Evolutionary conservation across 352 stramenopile species (phyloP).

Genomic region (Phytophthora pini): DNA sequence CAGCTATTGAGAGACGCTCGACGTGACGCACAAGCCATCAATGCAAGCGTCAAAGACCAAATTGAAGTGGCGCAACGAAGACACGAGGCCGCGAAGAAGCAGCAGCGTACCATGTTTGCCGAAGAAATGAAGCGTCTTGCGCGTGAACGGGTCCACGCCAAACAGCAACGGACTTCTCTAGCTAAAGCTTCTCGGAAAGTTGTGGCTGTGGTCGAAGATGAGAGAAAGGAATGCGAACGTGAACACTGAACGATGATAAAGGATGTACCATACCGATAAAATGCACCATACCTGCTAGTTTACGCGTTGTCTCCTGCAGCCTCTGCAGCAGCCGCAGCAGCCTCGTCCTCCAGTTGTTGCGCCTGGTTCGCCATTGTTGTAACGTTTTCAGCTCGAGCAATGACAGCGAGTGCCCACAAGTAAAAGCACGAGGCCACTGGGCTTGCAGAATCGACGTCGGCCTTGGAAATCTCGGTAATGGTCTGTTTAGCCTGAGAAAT

Average conservation of each 20-base stretch:
- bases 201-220: slow-evolving; percentile 10
- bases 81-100: slow-evolving; percentile 26
- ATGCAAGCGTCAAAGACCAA: slow-evolving; percentile 14
- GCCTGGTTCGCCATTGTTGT: slow-evolving; percentile 45
- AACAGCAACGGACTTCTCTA: slow-evolving; percentile 22
- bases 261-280: neutral
- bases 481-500: slow-evolving; percentile 49
- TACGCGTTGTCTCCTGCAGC: slow-evolving; percentile 24
- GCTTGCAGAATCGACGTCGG: slow-evolving; percentile 58
- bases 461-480: slow-evolving; percentile 52
- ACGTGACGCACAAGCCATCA: slow-evolving; percentile 28
- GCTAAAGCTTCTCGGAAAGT: slow-evolving; percentile 24
- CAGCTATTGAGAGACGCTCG: slow-evolving; percentile 25
- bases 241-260: slow-evolving; percentile 7
- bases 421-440: slow-evolving; percentile 58
- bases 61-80: slow-evolving; percentile 18
- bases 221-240: slow-evolving; percentile 11
- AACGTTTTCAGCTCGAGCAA: slow-evolving; percentile 62
- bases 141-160: slow-evolving; percentile 26
- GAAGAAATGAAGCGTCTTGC: slow-evolving; percentile 40
- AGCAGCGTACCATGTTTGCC: slow-evolving; percentile 30
- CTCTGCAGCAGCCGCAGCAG: slow-evolving; percentile 24
- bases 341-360: slow-evolving; percentile 51
- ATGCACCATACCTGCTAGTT: neutral
- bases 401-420: slow-evolving; percentile 58